Base-by-base conservation (phyloP, 495 filamentous ascomycete species). In the Neurospora sp. region DNA sequence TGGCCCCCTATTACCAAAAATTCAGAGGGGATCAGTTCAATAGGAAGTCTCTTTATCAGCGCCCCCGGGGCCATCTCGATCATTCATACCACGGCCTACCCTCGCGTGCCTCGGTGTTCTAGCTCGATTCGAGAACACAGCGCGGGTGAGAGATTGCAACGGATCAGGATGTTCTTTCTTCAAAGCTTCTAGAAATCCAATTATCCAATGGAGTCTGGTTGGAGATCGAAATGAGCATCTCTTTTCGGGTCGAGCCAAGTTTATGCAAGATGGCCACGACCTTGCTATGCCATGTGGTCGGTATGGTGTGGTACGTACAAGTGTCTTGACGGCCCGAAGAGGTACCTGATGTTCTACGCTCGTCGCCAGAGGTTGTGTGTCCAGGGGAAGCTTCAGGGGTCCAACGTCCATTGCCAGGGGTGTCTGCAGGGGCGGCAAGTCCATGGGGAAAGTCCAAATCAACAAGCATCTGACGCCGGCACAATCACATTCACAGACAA, bases 141-240 rank as follows among this genome's bases (percentile, higher is more conserved):
- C 14, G 27, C 27, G 54, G 54, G 54, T 18, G 54, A 66, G 54
- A 35, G 27, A 35, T 18, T 66, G 14, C 54, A 37, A 37, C 23
- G 54, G 54, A 66, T 66, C 54, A 35, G 27, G 54, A 35, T 35
- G 54, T 35, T 66, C 27, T 66, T 35, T 66, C 27, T 66, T 9
- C 54, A 35, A 66, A 37, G 54, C 54, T 66, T 66, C 54, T 66
- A 35, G 54, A 66, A 66, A 16, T 8, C 23, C 12, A 62, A 62
- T 7, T 27, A 35, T 62, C 27, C 27, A 62, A 35, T 66, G 27
- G 27, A 62, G 54, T 66, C 54, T 66, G 54, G 27, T 27, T 16
- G 54, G 6, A 31, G 27, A 66, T 66, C 35, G 70, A 78, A 78
- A 79, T 79, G 74, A 77, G 71, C 74, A 77, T 73, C 77, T 70